Conservation (phyloP, 257 asterid genomes). For the Anisodus tanguticus region DNA sequence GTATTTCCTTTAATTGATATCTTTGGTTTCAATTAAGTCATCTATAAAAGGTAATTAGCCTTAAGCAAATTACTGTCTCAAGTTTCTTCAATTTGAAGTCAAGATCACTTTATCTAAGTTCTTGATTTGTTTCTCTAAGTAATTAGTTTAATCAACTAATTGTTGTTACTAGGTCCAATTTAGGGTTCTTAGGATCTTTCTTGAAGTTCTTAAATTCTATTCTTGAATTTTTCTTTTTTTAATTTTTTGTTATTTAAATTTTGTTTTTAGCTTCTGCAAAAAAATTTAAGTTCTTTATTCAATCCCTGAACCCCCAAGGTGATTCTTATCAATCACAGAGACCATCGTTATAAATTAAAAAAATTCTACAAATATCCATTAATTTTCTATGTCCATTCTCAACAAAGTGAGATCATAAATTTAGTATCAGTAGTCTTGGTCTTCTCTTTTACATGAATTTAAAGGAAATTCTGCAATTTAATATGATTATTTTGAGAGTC, state of each 20-base stretch:
- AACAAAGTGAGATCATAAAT: not conserved
- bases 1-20: not conserved
- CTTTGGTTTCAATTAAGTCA: not conserved
- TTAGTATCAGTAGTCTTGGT: not conserved
- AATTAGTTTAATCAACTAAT: not conserved
- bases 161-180: not conserved
- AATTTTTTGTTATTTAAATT: not conserved
- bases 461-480: not conserved
- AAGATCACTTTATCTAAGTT: not conserved
- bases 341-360: not conserved
- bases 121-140: not conserved
- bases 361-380: not conserved
- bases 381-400: not conserved
- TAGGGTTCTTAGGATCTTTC: not conserved
- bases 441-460: not conserved
- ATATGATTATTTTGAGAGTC: not conserved
- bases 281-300: slow-evolving; percentile 22
- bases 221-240: not conserved
- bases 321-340: not conserved
- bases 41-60: not conserved
- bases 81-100: not conserved
- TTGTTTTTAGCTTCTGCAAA: not conserved
- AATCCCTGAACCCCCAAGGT: not conserved
- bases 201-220: not conserved
- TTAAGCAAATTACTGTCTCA: not conserved